A percentile compares a stretch with the other conserved stretches of the same genome.
Evolutionary conservation across 371 early-diverging fungal species (phyloP).

Genomic region (Cokeromyces recurvatus): DNA sequence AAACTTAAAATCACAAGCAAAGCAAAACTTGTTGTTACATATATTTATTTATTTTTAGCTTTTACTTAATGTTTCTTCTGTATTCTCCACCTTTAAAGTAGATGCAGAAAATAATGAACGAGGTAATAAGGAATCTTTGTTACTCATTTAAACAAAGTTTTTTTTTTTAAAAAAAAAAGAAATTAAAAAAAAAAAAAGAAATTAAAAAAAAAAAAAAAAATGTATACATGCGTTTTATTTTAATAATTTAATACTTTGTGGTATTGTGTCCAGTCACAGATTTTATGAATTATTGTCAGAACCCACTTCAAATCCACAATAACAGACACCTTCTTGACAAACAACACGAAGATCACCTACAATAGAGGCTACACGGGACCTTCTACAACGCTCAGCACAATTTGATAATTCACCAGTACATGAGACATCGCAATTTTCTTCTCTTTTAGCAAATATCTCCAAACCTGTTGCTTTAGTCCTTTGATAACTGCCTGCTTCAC

Average conservation of each 20-base stretch:
- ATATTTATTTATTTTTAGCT: too few species aligned
- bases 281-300: neutral
- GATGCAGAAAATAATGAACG: constrained; percentile 20
- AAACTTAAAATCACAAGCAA: too few species aligned
- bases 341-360: constrained; percentile 4
- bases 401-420: neutral
- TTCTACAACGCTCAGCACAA: constrained; percentile 2
- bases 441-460: neutral
- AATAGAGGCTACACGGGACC: neutral
- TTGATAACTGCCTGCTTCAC: constrained; percentile 11
- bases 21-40: too few species aligned
- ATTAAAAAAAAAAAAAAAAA: neutral
- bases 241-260: too few species aligned
- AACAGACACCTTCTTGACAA: constrained; percentile 9
- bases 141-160: neutral
- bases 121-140: constrained; percentile 9
- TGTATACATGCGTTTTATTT: neutral
- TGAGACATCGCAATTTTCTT: constrained; percentile 8
- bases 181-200: neutral
- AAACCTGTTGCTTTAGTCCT: neutral
- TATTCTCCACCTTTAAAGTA: constrained; percentile 15
- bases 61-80: neutral
- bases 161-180: neutral
- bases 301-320: constrained; percentile 12
- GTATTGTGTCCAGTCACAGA: constrained; percentile 3